Evolutionary conservation across 108 stramenopile genomes (phyloP), one percentile per base, ranked within the genome.

Genomic region (Halocafeteria seosinensis): DNA sequence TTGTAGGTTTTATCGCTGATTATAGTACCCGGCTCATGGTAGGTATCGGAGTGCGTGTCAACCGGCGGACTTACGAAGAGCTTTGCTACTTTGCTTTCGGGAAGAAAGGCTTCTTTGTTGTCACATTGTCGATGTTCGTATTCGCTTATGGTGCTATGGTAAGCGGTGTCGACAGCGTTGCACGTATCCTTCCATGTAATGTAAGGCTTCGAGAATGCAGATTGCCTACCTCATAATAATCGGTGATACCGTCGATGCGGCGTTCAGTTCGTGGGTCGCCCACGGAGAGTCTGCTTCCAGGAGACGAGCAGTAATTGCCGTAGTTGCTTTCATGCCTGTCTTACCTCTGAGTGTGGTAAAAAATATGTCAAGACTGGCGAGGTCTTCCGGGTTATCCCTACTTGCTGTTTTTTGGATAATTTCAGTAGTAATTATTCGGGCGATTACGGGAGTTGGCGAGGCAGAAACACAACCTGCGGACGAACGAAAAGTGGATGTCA

Each of bases 111-210:
- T 61, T 66, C 50, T 32, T 38, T 51, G 38, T 67, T 0, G 55
- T 69, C 35, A 33, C 55, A 47, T 53, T 76, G 31, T 67, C 67
- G 55, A 75, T 61, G 36, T 51, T 68, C 17, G 26, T 79, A 17
- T 66, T 72, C 26, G 72, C 68, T 24, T 77, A 50, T 68, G 78
- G 78, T 3, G 78, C 76, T 1, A 67, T 72, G 74, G 28, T 34
- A 23, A 76, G n/a, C n/a, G n/a, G n/a, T n/a, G n/a, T n/a, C n/a
- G n/a, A n/a, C n/a, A n/a, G n/a, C n/a, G n/a, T n/a, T n/a, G n/a
- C n/a, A n/a, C n/a, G n/a, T n/a, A n/a, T n/a, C n/a, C n/a, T n/a
- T n/a, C n/a, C n/a, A n/a, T n/a, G n/a, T n/a, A n/a, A n/a, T n/a
- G n/a, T n/a, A n/a, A n/a, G n/a, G n/a, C n/a, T n/a, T n/a, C n/a